phyloP scores from a whole-genome alignment of 1,284 basidiomycete species.

The Anthracocystis panici-leucophaei region DNA sequence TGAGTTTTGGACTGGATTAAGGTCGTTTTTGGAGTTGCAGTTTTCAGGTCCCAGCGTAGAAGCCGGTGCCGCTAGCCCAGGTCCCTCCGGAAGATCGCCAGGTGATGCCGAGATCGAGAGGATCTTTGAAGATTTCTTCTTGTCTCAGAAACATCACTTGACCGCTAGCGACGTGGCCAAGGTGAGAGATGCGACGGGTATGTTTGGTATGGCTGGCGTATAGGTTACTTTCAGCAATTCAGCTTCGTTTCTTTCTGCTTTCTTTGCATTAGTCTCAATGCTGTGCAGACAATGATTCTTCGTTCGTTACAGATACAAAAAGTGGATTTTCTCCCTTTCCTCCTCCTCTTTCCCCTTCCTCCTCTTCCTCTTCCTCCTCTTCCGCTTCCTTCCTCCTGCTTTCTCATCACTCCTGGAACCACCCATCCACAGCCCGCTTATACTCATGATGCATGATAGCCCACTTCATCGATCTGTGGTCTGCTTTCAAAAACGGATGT shows the following conservation, averaged over 20 bases:
- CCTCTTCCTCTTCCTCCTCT: conserved; percentile 1
- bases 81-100: conserved; percentile 29
- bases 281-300: neutral
- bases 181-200: conserved; percentile 63
- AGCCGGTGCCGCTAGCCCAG: conserved; percentile 40
- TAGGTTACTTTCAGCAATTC: conserved; percentile 10
- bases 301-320: conserved; percentile 11
- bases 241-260: too few species aligned
- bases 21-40: conserved; percentile 58
- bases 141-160: conserved; percentile 63
- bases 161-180: conserved; percentile 64
- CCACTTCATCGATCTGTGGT: conserved; percentile 52
- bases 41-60: conserved; percentile 47
- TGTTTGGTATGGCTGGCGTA: conserved; percentile 64
- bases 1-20: conserved; percentile 64
- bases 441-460: conserved; percentile 53
- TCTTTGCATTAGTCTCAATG: neutral
- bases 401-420: conserved; percentile 17
- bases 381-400: neutral
- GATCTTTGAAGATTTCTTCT: conserved; percentile 68
- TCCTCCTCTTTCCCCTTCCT: neutral
- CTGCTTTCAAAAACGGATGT: conserved; percentile 36
- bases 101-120: conserved; percentile 65
- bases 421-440: conserved; percentile 30
- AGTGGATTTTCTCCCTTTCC: conserved; percentile 1